A percentile compares a stretch with the other conserved stretches of the same genome.
These are phyloP conservation scores for Chlorella vulgaris DNA, from an alignment of 139 green algal species.

Conservation along the genomic window DNA sequence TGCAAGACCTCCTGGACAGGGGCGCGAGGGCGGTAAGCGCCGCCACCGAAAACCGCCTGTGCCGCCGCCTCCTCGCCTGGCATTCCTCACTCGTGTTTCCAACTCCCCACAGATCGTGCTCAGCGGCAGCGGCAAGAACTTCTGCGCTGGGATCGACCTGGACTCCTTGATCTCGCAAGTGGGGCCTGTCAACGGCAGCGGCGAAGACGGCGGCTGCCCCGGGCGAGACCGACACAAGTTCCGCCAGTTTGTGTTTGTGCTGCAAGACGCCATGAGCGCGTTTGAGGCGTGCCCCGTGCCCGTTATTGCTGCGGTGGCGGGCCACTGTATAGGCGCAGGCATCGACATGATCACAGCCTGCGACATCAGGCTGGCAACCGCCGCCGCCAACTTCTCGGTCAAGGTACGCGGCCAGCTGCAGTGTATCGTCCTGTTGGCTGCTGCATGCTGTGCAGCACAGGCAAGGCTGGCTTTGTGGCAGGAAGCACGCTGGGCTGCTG, in stretches of 20 bases:
- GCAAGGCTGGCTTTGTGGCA: no score
- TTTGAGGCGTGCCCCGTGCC: slow-evolving; percentile 71
- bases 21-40: slow-evolving; percentile 11
- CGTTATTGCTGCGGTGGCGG: slow-evolving; percentile 69
- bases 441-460: background rate
- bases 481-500: no score
- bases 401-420: slow-evolving; percentile 63
- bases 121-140: slow-evolving; percentile 63
- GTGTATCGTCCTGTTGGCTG: background rate
- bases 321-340: slow-evolving; percentile 86
- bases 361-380: slow-evolving; percentile 79
- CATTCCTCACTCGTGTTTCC: background rate
- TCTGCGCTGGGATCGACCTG: slow-evolving; percentile 79
- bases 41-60: no score
- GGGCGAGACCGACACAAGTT: slow-evolving; percentile 2
- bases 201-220: background rate
- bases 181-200: background rate
- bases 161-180: background rate
- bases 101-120: slow-evolving; percentile 56
- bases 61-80: no score
- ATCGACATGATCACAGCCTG: slow-evolving; percentile 87
- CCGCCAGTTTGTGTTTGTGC: slow-evolving; percentile 25
- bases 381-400: slow-evolving; percentile 80
- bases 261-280: slow-evolving; percentile 64
- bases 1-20: slow-evolving; percentile 20